phyloP scores from a whole-genome alignment of 768 basidiomycete species.

The Suillus spraguei region DNA sequence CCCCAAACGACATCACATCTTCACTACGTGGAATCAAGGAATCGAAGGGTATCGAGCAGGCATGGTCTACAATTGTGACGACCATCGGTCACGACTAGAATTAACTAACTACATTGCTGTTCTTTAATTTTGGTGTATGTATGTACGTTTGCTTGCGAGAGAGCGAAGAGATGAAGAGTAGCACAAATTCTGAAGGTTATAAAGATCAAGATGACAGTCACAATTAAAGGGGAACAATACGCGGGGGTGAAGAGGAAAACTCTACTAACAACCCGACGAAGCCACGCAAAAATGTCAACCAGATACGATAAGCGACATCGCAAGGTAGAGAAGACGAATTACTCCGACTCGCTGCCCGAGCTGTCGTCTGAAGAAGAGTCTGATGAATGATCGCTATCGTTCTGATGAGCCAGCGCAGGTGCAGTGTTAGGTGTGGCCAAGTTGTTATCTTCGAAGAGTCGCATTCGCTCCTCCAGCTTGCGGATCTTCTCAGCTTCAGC shows the following conservation, averaged over 20 bases:
- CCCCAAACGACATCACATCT: neutral
- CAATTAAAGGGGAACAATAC: conserved; percentile 31
- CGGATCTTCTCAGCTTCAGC: conserved; percentile 95
- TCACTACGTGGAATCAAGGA: neutral
- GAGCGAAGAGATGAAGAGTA: conserved; percentile 20
- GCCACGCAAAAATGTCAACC: conserved; percentile 14
- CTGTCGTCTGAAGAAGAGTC: conserved; percentile 82
- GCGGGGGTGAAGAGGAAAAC: conserved; percentile 21
- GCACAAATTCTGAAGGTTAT: conserved; percentile 31
- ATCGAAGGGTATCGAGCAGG: conserved; percentile 13
- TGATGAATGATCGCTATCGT: conserved; percentile 73
- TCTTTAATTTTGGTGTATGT: conserved; percentile 44
- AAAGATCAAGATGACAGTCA: conserved; percentile 38
- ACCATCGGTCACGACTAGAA: conserved; percentile 33
- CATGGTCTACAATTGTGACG: conserved; percentile 18
- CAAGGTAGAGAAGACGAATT: conserved; percentile 27
- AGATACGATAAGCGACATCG: conserved; percentile 12
- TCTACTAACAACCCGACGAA: conserved; percentile 28
- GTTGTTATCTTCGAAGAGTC: conserved; percentile 65
- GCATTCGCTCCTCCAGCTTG: conserved; percentile 85
- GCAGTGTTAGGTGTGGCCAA: conserved; percentile 29
- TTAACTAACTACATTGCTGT: conserved; percentile 55
- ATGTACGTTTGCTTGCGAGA: conserved; percentile 38
- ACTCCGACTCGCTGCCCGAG: conserved; percentile 85
- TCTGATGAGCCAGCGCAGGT: conserved; percentile 32